A percentile compares a stretch with the other conserved stretches of the same genome.
Evolutionary conservation across 2,329 filamentous ascomycete genomes (phyloP).

Genomic region (Aaosphaeria arxii): DNA sequence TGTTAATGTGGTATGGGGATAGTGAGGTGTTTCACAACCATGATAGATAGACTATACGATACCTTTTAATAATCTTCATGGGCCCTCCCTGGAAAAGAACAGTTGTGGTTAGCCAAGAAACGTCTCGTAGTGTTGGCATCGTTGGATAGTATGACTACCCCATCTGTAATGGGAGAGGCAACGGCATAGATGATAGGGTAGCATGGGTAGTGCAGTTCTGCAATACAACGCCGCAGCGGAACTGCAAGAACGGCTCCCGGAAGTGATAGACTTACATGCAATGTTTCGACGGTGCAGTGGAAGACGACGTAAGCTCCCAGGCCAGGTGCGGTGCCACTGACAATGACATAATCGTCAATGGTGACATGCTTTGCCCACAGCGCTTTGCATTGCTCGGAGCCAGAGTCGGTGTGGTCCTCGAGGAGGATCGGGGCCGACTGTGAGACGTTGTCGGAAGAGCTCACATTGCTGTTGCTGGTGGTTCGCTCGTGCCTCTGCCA

Average conservation of each 20-base stretch:
- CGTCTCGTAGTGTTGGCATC: too few relatives aligned
- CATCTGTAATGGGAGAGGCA: too few relatives aligned
- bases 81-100: constrained; percentile 47
- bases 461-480: constrained; percentile 32
- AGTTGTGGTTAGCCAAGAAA: background rate
- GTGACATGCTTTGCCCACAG: constrained; percentile 62
- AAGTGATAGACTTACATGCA: constrained; percentile 60
- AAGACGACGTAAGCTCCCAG: constrained; percentile 93
- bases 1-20: background rate
- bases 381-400: constrained; percentile 53
- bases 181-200: too few relatives aligned
- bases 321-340: constrained; percentile 55
- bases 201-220: too few relatives aligned
- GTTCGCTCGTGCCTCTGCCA: constrained; percentile 44
- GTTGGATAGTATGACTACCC: too few relatives aligned
- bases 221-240: background rate
- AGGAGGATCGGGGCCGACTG: constrained; percentile 53
- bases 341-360: constrained; percentile 61
- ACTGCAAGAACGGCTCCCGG: background rate
- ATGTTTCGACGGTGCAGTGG: constrained; percentile 83
- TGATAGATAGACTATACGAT: constrained; percentile 1
- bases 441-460: constrained; percentile 24
- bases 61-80: constrained; percentile 61
- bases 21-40: background rate
- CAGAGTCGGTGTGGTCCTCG: constrained; percentile 62